Evolutionary conservation across 345 rosid genomes (phyloP), one percentile per base, ranked within the genome.

Genomic region (Euclidium syriacum): DNA sequence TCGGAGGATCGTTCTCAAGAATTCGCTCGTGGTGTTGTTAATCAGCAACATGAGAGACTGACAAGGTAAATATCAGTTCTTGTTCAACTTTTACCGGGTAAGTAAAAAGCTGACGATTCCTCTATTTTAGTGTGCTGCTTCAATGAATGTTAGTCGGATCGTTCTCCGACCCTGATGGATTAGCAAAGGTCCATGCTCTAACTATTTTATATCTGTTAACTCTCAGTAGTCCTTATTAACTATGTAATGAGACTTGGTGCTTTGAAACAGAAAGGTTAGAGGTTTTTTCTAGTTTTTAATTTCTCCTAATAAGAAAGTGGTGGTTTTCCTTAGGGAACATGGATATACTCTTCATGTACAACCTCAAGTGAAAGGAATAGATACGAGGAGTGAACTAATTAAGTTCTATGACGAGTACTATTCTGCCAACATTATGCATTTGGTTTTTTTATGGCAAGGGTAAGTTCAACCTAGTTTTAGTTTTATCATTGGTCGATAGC

Each of bases 341-440:
- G 94, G 83, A 92, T 38, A n/a, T n/a, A 92, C 95, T 27, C 71
- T 88, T 78, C 85, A 76, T 57, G 91, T 83, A 58, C 73, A 63
- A 46, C 98, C 98, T 10, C 50, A 77, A 74, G 90, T 79, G 44
- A 82, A 67, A 62, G 98, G 96, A 62, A 24, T 83, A 35, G 91
- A 92, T 69, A 85, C 80, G 53, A 83, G 96, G 62, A 50, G 66
- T 15, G 94, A 86, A 70, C 91, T 92, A 33, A 70, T 92, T 32
- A 83, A 80, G 24, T 85, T 92, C 59, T 92, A 92, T 56, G 71
- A 83, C n/a, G 89, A 86, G 52, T 36, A 88, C 58, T 92, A 92
- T 81, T 92, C 98, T 22, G 87, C 98, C 65, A 92, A 86, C 76
- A 77, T 83, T 48, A 92, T 92, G 96, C 78, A 83, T 80, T 77